Percentiles rank a stretch among this genome's conserved stretches.
Conservation (phyloP, 768 basidiomycete genomes). For the Collybia mongolica region DNA sequence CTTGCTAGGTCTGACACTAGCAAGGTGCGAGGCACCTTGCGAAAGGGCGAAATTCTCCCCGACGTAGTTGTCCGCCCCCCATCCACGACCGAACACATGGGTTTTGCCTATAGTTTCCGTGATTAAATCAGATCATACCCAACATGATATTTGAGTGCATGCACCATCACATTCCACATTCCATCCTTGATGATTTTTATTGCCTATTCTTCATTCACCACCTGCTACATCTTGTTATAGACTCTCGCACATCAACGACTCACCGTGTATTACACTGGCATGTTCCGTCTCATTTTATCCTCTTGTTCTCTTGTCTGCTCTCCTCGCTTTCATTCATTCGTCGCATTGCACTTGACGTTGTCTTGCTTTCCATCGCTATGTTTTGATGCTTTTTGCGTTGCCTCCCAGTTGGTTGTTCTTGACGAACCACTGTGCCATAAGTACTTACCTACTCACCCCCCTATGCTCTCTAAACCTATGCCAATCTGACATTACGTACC, state of each 20-base stretch:
- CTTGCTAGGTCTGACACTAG: constrained; percentile 63
- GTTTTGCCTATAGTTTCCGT: constrained; percentile 43
- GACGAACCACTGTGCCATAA: constrained; percentile 5
- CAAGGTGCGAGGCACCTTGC: constrained; percentile 56
- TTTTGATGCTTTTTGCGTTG: constrained; percentile 11
- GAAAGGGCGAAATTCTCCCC: constrained; percentile 56
- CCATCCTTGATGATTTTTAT: constrained; percentile 18
- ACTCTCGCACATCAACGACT: not conserved
- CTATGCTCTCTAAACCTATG: constrained; percentile 13
- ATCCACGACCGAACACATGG: constrained; percentile 45
- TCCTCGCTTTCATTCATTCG: constrained; percentile 12
- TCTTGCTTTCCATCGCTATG: constrained; percentile 11
- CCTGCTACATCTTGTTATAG: constrained; percentile 10
- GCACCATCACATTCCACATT: too few species aligned
- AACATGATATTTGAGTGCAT: constrained; percentile 14
- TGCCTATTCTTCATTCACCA: constrained; percentile 13
- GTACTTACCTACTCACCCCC: constrained; percentile 10
- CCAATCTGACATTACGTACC: constrained; percentile 2
- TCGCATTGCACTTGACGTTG: constrained; percentile 9
- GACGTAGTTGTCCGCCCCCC: constrained; percentile 63
- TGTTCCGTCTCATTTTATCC: constrained; percentile 7
- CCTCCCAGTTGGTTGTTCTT: constrained; percentile 2
- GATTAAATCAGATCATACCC: constrained; percentile 28
- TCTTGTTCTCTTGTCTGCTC: constrained; percentile 12
- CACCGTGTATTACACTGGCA: not conserved